Conservation (phyloP, 345 rosid species). For the Eucalyptus cloeziana region DNA sequence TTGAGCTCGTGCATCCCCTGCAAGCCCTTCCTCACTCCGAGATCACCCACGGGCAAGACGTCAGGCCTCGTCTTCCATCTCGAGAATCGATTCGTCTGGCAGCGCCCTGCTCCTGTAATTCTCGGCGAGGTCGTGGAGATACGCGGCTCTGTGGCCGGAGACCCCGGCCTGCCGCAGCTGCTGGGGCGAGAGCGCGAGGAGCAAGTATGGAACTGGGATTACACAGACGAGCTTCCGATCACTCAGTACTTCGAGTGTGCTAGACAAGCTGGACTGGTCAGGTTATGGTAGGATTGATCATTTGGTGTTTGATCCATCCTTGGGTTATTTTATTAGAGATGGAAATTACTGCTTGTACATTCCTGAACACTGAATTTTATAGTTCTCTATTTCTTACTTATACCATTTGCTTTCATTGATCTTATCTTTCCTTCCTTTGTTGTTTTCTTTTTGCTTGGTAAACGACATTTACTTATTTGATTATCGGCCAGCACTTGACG, state of each 20-base stretch:
- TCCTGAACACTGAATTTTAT: background rate
- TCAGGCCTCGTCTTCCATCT: slow-evolving; percentile 75
- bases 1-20: slow-evolving; percentile 48
- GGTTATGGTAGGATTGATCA: too few relatives aligned
- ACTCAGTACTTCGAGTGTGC: too few relatives aligned
- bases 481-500: background rate
- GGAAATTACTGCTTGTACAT: background rate
- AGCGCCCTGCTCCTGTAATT: slow-evolving; percentile 29
- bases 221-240: too few relatives aligned
- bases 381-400: background rate
- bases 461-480: too few relatives aligned
- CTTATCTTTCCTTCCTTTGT: background rate
- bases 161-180: slow-evolving; percentile 61
- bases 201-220: too few relatives aligned
- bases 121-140: slow-evolving; percentile 56
- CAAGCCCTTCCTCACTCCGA: slow-evolving; percentile 86
- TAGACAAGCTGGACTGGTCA: too few relatives aligned
- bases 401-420: background rate
- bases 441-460: background rate
- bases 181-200: slow-evolving; percentile 28
- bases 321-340: background rate
- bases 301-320: background rate
- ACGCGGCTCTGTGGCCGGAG: slow-evolving; percentile 70
- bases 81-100: slow-evolving; percentile 40
- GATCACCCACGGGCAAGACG: slow-evolving; percentile 75